Conservation (phyloP, 352 stramenopile genomes). For the Halophytophthora batemanensis region DNA sequence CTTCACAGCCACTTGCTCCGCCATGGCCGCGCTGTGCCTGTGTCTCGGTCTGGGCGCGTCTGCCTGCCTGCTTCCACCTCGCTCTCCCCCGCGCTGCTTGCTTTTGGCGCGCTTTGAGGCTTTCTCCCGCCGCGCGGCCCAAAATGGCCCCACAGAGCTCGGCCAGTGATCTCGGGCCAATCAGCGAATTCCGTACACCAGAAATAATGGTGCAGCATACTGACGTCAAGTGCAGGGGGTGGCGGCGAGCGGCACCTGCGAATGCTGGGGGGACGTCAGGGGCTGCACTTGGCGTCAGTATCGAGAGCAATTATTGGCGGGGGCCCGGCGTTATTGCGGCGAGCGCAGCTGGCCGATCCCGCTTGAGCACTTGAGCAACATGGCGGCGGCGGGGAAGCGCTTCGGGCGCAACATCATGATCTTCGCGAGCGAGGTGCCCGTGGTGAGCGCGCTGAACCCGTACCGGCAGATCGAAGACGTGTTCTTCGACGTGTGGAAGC, state of each 20-base stretch:
- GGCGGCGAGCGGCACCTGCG: too few species aligned
- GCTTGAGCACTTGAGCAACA: constrained; percentile 3
- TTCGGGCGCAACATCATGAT: constrained; percentile 57
- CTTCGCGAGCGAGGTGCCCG: constrained; percentile 84
- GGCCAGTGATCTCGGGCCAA: too few species aligned
- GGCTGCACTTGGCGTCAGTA: too few species aligned
- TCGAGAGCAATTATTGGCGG: too few species aligned
- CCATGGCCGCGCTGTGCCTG: constrained; percentile 30
- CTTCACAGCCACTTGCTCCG: constrained; percentile 18
- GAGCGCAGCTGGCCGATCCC: too few species aligned
- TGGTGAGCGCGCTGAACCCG: constrained; percentile 78
- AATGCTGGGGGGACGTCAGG: too few species aligned
- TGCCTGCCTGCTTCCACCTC: constrained; percentile 22
- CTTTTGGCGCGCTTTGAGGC: too few species aligned
- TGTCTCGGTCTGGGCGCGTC: constrained; percentile 15
- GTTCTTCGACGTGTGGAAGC: constrained; percentile 75
- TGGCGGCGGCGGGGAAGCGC: constrained; percentile 13
- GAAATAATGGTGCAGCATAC: too few species aligned
- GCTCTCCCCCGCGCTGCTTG: background rate
- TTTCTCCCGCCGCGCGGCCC: background rate
- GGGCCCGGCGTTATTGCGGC: too few species aligned
- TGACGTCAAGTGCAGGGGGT: too few species aligned
- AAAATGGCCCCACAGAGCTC: too few species aligned
- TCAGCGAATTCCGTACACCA: too few species aligned
- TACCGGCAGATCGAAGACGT: constrained; percentile 84